Evolutionary conservation across 306 rosid genomes (phyloP).

Genomic region (Arachis hypogaea): DNA sequence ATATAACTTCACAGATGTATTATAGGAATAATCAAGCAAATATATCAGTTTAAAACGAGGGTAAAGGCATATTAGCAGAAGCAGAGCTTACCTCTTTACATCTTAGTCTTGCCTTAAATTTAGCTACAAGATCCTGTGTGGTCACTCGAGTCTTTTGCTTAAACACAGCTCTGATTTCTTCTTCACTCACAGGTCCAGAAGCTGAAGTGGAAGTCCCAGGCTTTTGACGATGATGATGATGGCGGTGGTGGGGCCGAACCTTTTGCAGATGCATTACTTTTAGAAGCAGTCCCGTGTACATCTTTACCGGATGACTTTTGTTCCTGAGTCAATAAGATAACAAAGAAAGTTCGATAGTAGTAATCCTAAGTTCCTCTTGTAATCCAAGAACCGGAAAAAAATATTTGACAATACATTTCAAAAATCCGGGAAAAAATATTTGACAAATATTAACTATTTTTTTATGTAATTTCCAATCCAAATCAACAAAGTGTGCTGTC

Average conservation of each 20-base stretch:
- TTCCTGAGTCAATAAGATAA: conserved; percentile 60
- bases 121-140: conserved; percentile 90
- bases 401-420: neutral
- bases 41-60: conserved; percentile 12
- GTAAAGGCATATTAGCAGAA: conserved; percentile 35
- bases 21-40: conserved; percentile 28
- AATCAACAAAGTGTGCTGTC: no score
- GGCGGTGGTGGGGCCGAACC: conserved; percentile 55
- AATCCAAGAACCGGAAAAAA: neutral
- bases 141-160: conserved; percentile 83
- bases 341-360: conserved; percentile 27
- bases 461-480: no score
- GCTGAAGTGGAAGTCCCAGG: conserved; percentile 54
- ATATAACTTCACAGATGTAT: conserved; percentile 4
- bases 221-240: conserved; percentile 47
- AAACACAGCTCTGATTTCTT: conserved; percentile 87
- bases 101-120: conserved; percentile 81
- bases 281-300: conserved; percentile 55
- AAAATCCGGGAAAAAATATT: neutral
- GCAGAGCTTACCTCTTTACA: conserved; percentile 59
- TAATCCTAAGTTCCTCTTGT: conserved; percentile 1
- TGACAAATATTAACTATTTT: no score
- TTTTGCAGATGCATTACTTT: conserved; percentile 58
- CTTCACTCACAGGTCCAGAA: conserved; percentile 84
- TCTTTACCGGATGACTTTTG: conserved; percentile 60